These are phyloP conservation scores for Phoma herbarum DNA, from an alignment of 2,329 filamentous ascomycete genomes.

Conservation along the genomic window DNA sequence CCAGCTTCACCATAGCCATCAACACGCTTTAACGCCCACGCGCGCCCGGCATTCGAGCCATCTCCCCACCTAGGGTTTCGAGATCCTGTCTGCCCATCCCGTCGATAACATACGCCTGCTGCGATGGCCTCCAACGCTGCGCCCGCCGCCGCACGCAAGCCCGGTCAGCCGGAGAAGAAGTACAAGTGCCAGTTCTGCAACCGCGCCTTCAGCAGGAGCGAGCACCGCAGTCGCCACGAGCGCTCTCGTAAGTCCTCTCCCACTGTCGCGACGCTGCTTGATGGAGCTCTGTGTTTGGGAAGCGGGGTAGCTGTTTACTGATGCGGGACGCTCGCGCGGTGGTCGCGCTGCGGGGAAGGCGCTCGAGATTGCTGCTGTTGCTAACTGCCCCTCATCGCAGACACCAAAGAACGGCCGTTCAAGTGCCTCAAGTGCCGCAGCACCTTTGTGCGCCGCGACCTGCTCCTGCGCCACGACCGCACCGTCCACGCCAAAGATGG, in stretches of 20 bases:
- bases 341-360: constrained; percentile 48
- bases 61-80: constrained; percentile 20
- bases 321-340: constrained; percentile 45
- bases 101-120: constrained; percentile 67
- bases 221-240: constrained; percentile 96
- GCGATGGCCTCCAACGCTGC: constrained; percentile 73
- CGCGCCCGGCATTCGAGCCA: constrained; percentile 45
- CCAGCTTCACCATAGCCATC: constrained; percentile 36
- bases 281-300: constrained; percentile 37
- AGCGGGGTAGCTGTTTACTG: constrained; percentile 44
- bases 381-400: constrained; percentile 62
- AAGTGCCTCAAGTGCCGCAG: constrained; percentile 98
- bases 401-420: constrained; percentile 98
- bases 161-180: constrained; percentile 86
- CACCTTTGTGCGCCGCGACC: constrained; percentile 96
- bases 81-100: constrained; percentile 6
- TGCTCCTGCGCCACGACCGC: constrained; percentile 94
- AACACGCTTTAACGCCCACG: constrained; percentile 50
- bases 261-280: constrained; percentile 18
- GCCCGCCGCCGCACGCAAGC: constrained; percentile 70
- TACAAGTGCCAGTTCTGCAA: constrained; percentile 99
- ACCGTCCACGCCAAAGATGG: constrained; percentile 99
- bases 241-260: constrained; percentile 83
- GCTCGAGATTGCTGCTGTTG: constrained; percentile 30
- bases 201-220: constrained; percentile 94